phyloP scores from a whole-genome alignment of 176 grass and related monocot species.

The Otatea glauca region DNA sequence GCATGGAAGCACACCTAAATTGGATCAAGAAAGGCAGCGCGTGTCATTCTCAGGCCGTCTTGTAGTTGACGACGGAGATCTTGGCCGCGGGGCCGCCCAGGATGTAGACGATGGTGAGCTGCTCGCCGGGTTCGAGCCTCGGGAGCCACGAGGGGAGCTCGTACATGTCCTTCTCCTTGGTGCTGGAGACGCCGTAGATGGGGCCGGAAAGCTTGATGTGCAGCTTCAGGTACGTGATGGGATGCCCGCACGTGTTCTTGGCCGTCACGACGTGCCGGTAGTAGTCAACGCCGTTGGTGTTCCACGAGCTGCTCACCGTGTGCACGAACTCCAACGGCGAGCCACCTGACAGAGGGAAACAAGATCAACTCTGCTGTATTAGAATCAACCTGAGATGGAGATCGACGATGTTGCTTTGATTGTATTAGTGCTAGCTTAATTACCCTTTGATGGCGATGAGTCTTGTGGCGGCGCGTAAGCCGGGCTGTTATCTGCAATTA shows the following conservation, averaged over 20 bases:
- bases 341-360: background rate
- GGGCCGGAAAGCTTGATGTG: conserved; percentile 54
- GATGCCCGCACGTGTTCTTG: conserved; percentile 54
- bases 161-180: conserved; percentile 51
- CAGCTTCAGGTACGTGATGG: conserved; percentile 79
- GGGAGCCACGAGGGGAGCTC: conserved; percentile 64
- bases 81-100: conserved; percentile 70
- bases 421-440: too few relatives aligned
- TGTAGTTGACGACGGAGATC: conserved; percentile 58
- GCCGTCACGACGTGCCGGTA: conserved; percentile 74
- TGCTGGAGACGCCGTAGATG: conserved; percentile 59
- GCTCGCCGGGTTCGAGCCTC: conserved; percentile 36
- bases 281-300: conserved; percentile 44
- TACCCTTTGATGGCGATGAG: background rate
- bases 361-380: too few relatives aligned
- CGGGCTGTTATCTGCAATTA: background rate
- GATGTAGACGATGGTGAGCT: conserved; percentile 74
- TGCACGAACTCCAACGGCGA: conserved; percentile 72
- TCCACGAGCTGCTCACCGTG: conserved; percentile 70
- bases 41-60: conserved; percentile 16
- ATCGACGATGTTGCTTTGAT: too few relatives aligned
- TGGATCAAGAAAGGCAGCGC: background rate
- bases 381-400: too few relatives aligned
- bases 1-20: background rate
- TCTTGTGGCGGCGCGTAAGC: background rate